Evolutionary conservation across 164 flowering plant species (phyloP).

Genomic region (Pachysandra terminalis): DNA sequence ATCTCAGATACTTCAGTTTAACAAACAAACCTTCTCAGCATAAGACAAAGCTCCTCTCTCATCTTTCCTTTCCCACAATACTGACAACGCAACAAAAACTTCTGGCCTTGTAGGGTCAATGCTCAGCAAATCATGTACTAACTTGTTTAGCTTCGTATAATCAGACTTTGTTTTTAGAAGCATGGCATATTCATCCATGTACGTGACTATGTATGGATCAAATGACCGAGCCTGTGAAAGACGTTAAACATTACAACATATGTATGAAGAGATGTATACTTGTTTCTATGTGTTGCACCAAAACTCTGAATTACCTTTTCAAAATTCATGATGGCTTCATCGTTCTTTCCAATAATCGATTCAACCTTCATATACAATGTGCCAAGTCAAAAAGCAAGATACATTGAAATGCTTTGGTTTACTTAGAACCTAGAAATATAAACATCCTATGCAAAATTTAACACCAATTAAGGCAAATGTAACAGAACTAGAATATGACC

Average conservation of each 20-base stretch:
- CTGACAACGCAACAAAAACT: conserved; percentile 85
- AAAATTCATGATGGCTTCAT: conserved; percentile 88
- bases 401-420: background rate
- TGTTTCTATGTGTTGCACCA: background rate
- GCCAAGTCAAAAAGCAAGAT: background rate
- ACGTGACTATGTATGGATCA: conserved; percentile 79
- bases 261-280: background rate
- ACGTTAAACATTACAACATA: conserved; percentile 12
- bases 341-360: conserved; percentile 79
- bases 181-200: conserved; percentile 99
- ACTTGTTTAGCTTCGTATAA: conserved; percentile 66
- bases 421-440: background rate
- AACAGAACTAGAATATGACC: background rate
- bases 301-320: conserved; percentile 60
- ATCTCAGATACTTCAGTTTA: background rate
- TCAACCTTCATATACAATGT: conserved; percentile 61
- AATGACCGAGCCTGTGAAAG: conserved; percentile 70
- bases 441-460: background rate
- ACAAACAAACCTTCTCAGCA: conserved; percentile 75
- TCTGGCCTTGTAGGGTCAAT: conserved; percentile 85
- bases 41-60: conserved; percentile 71
- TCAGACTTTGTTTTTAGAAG: conserved; percentile 85
- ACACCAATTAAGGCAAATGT: background rate
- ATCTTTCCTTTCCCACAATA: conserved; percentile 91
- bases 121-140: conserved; percentile 80